Conservation (phyloP, 2,329 filamentous ascomycete genomes). For the Fusarium sp. region DNA sequence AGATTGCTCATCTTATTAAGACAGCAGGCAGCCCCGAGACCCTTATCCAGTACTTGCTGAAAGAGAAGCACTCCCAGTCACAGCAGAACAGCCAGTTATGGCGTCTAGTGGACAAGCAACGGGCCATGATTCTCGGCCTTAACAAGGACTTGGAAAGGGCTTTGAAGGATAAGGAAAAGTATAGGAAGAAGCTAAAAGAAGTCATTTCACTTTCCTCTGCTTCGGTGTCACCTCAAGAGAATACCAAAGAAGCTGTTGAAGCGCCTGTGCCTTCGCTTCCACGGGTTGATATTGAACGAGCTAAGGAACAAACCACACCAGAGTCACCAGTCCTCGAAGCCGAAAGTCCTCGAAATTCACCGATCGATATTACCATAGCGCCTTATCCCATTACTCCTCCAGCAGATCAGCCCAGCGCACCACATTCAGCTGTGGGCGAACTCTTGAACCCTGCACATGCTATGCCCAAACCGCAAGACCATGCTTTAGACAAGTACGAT, state of each 20-base stretch:
- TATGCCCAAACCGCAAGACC: slow-evolving; percentile 70
- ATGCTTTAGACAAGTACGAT: slow-evolving; percentile 66
- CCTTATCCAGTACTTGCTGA: slow-evolving; percentile 86
- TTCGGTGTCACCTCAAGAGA: slow-evolving; percentile 41
- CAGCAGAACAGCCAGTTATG: slow-evolving; percentile 94
- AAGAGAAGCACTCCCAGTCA: slow-evolving; percentile 88
- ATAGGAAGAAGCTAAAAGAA: slow-evolving; percentile 90
- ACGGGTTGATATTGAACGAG: slow-evolving; percentile 38
- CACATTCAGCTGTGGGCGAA: slow-evolving; percentile 58
- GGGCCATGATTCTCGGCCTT: slow-evolving; percentile 89
- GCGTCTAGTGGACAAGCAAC: slow-evolving; percentile 95
- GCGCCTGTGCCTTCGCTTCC: slow-evolving; percentile 27
- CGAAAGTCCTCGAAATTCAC: slow-evolving; percentile 63
- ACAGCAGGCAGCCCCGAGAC: slow-evolving; percentile 90
- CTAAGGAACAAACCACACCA: slow-evolving; percentile 44
- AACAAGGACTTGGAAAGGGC: slow-evolving; percentile 94
- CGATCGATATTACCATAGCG: slow-evolving; percentile 67
- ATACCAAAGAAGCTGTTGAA: slow-evolving; percentile 9
- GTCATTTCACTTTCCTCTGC: slow-evolving; percentile 56
- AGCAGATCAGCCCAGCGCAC: slow-evolving; percentile 57
- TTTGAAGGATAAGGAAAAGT: slow-evolving; percentile 93
- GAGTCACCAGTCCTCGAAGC: slow-evolving; percentile 62
- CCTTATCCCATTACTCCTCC: slow-evolving; percentile 74
- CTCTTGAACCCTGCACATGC: slow-evolving; percentile 65
- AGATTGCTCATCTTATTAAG: slow-evolving; percentile 82